Conservation (phyloP, 176 grass and related monocot species). For the Zizania latifolia region DNA sequence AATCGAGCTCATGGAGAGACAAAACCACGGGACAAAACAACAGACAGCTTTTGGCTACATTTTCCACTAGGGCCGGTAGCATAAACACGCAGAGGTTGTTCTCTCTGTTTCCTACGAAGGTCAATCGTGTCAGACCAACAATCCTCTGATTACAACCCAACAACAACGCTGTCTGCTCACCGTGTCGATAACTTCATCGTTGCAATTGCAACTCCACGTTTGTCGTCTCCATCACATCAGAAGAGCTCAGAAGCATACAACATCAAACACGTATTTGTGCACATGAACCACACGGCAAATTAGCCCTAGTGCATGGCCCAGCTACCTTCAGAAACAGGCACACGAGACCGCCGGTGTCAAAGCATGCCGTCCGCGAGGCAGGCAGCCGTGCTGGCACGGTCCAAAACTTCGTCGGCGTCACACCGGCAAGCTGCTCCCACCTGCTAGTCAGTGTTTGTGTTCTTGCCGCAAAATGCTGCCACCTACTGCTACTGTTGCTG, state of each 20-base stretch:
- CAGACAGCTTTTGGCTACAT: neutral
- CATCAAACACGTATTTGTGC: neutral
- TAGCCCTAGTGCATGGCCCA: neutral
- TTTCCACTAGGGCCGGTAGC: neutral
- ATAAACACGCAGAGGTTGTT: neutral
- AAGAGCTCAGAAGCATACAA: neutral
- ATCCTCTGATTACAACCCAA: neutral
- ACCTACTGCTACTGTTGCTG: neutral
- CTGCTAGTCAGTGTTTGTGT: too few relatives aligned
- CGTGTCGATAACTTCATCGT: neutral
- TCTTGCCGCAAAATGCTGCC: neutral
- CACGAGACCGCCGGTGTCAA: neutral
- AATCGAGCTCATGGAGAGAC: neutral
- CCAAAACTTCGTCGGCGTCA: neutral
- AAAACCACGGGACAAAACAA: slow-evolving; percentile 1
- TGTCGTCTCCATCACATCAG: neutral
- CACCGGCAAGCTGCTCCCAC: neutral
- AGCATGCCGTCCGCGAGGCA: neutral
- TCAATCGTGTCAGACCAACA: neutral
- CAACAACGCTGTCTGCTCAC: neutral
- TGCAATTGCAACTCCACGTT: neutral
- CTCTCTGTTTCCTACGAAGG: neutral
- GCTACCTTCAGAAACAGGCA: slow-evolving; percentile 14
- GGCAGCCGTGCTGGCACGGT: slow-evolving; percentile 16
- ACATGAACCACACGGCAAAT: neutral